These are phyloP conservation scores for Microbotryum lychnidis-dioicae DNA, from an alignment of 1,284 basidiomycete genomes.

Conservation along the genomic window DNA sequence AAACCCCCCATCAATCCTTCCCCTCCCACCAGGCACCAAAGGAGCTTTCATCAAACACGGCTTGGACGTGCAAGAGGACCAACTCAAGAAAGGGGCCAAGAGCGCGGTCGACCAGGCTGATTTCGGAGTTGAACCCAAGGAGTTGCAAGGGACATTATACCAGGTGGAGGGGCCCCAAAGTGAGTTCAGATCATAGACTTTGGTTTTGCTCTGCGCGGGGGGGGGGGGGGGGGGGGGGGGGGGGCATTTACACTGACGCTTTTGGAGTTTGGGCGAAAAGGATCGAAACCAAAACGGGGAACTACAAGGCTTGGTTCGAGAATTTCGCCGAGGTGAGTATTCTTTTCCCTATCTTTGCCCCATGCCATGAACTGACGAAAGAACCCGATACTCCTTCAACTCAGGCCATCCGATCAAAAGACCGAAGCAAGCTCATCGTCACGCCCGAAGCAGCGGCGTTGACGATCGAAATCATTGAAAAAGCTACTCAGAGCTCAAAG, in stretches of 20 bases:
- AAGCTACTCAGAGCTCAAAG: slow-evolving; percentile 55
- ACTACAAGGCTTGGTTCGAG: slow-evolving; percentile 23
- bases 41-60: slow-evolving; percentile 69
- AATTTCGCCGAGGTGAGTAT: slow-evolving; percentile 29
- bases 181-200: not conserved
- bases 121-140: slow-evolving; percentile 55
- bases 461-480: slow-evolving; percentile 64
- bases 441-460: slow-evolving; percentile 61
- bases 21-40: slow-evolving; percentile 47
- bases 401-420: slow-evolving; percentile 47
- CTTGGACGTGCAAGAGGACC: slow-evolving; percentile 66
- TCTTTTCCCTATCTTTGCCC: not conserved
- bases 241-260: not conserved
- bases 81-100: slow-evolving; percentile 35
- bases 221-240: too few relatives aligned
- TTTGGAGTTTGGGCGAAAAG: not conserved
- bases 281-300: slow-evolving; percentile 5
- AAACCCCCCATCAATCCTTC: not conserved
- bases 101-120: slow-evolving; percentile 42
- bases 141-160: slow-evolving; percentile 23
- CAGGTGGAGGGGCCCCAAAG: slow-evolving; percentile 1
- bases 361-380: not conserved
- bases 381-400: not conserved
- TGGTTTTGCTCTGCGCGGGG: not conserved
- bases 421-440: slow-evolving; percentile 50